phyloP scores from a whole-genome alignment of 1,284 basidiomycete species.

The Schizophyllum amplum region DNA sequence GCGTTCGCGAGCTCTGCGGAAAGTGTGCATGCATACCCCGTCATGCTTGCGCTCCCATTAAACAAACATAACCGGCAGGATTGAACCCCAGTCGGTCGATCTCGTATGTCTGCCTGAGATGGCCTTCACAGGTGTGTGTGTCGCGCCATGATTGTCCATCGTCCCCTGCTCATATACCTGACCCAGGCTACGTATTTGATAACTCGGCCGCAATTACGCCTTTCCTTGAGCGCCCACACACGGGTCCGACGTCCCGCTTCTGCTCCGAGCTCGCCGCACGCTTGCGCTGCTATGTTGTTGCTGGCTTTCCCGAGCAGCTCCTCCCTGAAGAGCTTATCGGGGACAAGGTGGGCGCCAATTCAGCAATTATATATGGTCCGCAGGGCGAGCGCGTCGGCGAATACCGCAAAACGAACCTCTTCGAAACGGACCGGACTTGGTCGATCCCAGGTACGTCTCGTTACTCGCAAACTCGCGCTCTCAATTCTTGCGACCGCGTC shows the following conservation, averaged over 20 bases:
- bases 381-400: constrained; percentile 56
- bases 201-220: constrained; percentile 60
- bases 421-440: constrained; percentile 79
- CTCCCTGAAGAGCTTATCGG: constrained; percentile 13
- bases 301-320: constrained; percentile 75
- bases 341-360: constrained; percentile 62
- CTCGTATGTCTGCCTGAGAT: constrained; percentile 89
- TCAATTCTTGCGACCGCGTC: neutral
- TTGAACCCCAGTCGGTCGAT: constrained; percentile 65
- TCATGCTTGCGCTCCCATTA: neutral
- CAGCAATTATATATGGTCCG: constrained; percentile 65
- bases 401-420: constrained; percentile 88
- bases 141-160: constrained; percentile 1
- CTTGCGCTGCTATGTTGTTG: constrained; percentile 67
- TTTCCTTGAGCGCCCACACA: constrained; percentile 64
- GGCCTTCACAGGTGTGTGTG: constrained; percentile 61
- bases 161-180: neutral
- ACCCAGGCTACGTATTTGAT: constrained; percentile 75
- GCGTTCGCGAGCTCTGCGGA: constrained; percentile 53
- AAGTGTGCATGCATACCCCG: constrained; percentile 34
- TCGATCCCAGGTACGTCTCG: constrained; percentile 61
- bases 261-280: constrained; percentile 56
- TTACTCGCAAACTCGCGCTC: neutral
- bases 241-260: constrained; percentile 66
- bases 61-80: constrained; percentile 28